These are phyloP conservation scores for Colletotrichum trifolii DNA, from an alignment of 2,329 filamentous ascomycete species.

Conservation along the genomic window DNA sequence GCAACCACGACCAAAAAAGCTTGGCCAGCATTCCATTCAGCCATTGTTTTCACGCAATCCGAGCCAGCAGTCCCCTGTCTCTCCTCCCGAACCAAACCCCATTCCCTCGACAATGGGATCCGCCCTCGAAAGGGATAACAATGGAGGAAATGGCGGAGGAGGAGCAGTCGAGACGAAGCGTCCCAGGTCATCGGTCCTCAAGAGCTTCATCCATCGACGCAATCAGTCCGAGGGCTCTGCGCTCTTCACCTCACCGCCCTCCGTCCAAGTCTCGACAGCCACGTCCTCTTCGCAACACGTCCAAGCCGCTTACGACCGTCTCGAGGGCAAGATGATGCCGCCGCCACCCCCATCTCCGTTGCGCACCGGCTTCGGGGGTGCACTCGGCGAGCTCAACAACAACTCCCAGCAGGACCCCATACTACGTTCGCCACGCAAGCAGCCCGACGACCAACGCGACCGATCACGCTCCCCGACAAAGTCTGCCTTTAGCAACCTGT, in stretches of 20 bases:
- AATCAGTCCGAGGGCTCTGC: conserved; percentile 56
- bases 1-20: background rate
- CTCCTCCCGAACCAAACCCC: conserved; percentile 21
- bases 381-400: conserved; percentile 67
- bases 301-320: conserved; percentile 33
- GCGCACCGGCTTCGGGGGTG: conserved; percentile 49
- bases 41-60: conserved; percentile 27
- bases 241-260: conserved; percentile 40
- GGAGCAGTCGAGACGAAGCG: conserved; percentile 12
- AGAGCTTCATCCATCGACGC: conserved; percentile 61
- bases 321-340: conserved; percentile 37
- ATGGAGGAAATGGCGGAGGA: conserved; percentile 21
- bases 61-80: conserved; percentile 32
- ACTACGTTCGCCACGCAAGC: conserved; percentile 52
- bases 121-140: conserved; percentile 31
- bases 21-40: conserved; percentile 26
- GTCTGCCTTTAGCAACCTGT: conserved; percentile 54
- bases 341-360: conserved; percentile 47
- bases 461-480: conserved; percentile 56
- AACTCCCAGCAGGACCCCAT: conserved; percentile 58
- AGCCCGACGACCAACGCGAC: conserved; percentile 45
- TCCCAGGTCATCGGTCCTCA: conserved; percentile 61
- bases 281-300: conserved; percentile 34
- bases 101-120: conserved; percentile 34
- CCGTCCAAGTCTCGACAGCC: conserved; percentile 37